These are phyloP conservation scores for Polyporus tsugae DNA, from an alignment of 1,284 basidiomycete species.

Conservation along the genomic window DNA sequence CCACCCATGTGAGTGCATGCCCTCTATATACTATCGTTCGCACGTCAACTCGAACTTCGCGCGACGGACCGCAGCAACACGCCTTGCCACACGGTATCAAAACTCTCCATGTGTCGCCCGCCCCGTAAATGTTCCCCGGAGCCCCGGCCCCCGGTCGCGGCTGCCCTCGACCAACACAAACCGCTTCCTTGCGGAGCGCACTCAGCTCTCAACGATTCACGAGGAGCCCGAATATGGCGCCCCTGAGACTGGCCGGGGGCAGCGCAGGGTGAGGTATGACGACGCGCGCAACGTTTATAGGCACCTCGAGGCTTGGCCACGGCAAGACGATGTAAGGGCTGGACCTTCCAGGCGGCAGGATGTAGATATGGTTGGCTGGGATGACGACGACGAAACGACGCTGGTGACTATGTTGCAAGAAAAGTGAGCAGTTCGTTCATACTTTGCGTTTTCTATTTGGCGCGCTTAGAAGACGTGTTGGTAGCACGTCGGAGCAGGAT, in stretches of 20 bases:
- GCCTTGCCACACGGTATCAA: conserved; percentile 23
- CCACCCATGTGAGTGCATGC: conserved; percentile 25
- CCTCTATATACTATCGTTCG: conserved; percentile 10
- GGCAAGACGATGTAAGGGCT: conserved; percentile 24
- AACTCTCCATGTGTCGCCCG: conserved; percentile 24
- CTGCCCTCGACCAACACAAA: conserved; percentile 33
- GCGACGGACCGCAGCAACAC: conserved; percentile 29
- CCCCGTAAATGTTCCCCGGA: conserved; percentile 23
- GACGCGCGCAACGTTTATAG: conserved; percentile 28
- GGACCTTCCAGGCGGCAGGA: conserved; percentile 34
- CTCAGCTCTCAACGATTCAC: conserved; percentile 30
- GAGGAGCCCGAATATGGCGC: conserved; percentile 35
- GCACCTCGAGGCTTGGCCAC: conserved; percentile 29
- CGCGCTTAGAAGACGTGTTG: conserved; percentile 10
- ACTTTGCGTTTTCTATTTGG: neutral
- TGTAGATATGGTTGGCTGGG: conserved; percentile 55
- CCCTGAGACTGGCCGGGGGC: neutral
- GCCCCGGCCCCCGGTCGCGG: conserved; percentile 29
- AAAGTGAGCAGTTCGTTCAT: conserved; percentile 41
- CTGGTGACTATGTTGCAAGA: conserved; percentile 62
- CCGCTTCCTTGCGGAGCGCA: conserved; percentile 33
- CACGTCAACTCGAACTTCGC: conserved; percentile 18
- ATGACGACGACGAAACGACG: conserved; percentile 65
- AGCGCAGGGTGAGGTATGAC: conserved; percentile 3
- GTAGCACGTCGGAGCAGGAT: conserved; percentile 34